Evolutionary conservation across 345 rosid species (phyloP).

Genomic region (Trapa incisa): DNA sequence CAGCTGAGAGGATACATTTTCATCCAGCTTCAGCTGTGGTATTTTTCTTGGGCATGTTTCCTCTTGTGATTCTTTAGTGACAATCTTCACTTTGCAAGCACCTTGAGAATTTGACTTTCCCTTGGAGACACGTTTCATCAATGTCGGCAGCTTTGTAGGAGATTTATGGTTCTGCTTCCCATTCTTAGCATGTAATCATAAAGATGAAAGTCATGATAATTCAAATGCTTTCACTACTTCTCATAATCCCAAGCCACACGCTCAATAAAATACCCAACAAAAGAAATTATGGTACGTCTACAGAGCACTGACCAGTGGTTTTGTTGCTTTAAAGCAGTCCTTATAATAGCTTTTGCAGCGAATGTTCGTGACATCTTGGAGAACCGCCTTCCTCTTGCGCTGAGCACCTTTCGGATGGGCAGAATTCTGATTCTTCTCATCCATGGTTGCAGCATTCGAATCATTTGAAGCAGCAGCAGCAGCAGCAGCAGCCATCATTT

Average conservation of each 20-base stretch:
- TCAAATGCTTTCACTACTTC: neutral
- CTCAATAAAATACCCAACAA: neutral
- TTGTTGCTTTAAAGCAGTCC: constrained; percentile 41
- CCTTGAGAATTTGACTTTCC: constrained; percentile 16
- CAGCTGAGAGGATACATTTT: constrained; percentile 13
- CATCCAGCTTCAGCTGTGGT: constrained; percentile 8
- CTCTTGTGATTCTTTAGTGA: constrained; percentile 6
- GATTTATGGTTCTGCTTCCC: constrained; percentile 32
- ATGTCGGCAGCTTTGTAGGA: constrained; percentile 24
- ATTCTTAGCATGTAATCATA: constrained; percentile 33
- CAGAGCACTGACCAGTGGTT: constrained; percentile 34
- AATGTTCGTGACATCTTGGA: constrained; percentile 65
- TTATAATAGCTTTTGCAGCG: constrained; percentile 25
- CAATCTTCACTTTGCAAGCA: constrained; percentile 9
- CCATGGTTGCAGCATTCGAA: constrained; percentile 42
- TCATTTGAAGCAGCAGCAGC: constrained; percentile 13
- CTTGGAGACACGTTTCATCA: constrained; percentile 24
- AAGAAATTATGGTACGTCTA: neutral
- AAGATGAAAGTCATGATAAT: constrained; percentile 2
- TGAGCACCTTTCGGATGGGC: constrained; percentile 15
- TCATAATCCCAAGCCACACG: neutral
- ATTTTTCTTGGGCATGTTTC: constrained; percentile 12
- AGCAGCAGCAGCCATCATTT: constrained; percentile 19
- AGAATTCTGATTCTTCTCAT: constrained; percentile 27
- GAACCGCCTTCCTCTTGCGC: constrained; percentile 53